Evolutionary conservation across 2,329 filamentous ascomycete species (phyloP).

Genomic region (Exophiala calicioides): DNA sequence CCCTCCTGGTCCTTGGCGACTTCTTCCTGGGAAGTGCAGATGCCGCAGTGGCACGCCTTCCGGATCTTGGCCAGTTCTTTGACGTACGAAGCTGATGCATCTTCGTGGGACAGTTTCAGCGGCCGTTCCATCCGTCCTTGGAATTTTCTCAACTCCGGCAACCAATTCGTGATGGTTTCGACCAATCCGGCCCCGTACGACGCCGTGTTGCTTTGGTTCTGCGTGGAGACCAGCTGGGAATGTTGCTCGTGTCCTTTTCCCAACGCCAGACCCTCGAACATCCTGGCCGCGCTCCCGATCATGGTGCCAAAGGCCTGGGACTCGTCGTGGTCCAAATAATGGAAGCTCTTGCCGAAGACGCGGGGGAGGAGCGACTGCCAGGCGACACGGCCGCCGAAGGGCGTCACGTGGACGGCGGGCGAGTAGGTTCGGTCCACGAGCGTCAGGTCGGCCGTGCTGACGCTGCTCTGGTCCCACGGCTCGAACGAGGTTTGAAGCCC

Average conservation of each 20-base stretch:
- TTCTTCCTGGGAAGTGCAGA: conserved; percentile 23
- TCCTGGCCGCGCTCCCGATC: conserved; percentile 27
- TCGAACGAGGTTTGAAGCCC: conserved; percentile 20
- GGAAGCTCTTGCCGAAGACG: conserved; percentile 29
- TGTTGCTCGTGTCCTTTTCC: conserved; percentile 25
- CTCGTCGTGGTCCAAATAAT: conserved; percentile 26
- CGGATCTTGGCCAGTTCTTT: conserved; percentile 22
- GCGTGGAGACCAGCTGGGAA: conserved; percentile 19
- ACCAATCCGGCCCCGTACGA: conserved; percentile 25
- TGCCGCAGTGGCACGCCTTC: conserved; percentile 25
- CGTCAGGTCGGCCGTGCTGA: conserved; percentile 9
- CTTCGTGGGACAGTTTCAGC: conserved; percentile 24
- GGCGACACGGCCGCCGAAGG: conserved; percentile 26
- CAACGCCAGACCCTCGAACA: conserved; percentile 26
- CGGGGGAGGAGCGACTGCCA: conserved; percentile 29
- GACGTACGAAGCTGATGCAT: conserved; percentile 22
- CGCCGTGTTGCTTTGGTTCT: conserved; percentile 25
- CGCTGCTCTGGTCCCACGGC: conserved; percentile 3
- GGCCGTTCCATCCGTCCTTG: conserved; percentile 29
- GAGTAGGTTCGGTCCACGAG: conserved; percentile 19
- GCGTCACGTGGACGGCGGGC: conserved; percentile 20
- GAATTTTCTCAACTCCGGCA: conserved; percentile 26
- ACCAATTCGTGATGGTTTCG: conserved; percentile 25
- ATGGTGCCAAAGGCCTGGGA: conserved; percentile 25
- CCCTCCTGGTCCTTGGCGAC: conserved; percentile 21